These are phyloP conservation scores for Fusarium sp. DNA, from an alignment of 2,329 filamentous ascomycete species.

Conservation along the genomic window DNA sequence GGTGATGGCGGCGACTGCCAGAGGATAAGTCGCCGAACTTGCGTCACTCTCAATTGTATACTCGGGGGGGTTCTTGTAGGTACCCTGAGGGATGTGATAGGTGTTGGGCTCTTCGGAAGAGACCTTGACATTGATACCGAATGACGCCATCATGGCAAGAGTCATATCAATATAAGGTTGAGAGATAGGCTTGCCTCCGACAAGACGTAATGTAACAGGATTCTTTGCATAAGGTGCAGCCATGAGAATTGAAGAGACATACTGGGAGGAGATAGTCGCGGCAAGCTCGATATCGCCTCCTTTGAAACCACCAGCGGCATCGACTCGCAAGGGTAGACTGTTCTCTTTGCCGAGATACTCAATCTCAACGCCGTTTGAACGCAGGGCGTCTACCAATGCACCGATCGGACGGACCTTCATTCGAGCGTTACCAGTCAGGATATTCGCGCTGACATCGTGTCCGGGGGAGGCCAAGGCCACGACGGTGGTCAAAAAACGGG, in stretches of 20 bases:
- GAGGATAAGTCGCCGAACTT: constrained; percentile 95
- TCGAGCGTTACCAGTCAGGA: constrained; percentile 91
- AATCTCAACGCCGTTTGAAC: constrained; percentile 86
- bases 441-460: constrained; percentile 69
- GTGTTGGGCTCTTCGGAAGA: constrained; percentile 86
- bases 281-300: constrained; percentile 92
- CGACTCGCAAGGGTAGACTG: constrained; percentile 85
- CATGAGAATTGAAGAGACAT: constrained; percentile 96
- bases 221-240: constrained; percentile 96
- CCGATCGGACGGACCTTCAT: constrained; percentile 98
- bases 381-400: constrained; percentile 89
- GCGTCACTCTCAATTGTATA: constrained; percentile 97
- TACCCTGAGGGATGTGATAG: constrained; percentile 89
- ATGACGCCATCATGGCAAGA: constrained; percentile 94
- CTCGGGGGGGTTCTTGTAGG: constrained; percentile 83
- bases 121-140: constrained; percentile 83
- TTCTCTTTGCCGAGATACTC: constrained; percentile 86
- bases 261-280: constrained; percentile 98
- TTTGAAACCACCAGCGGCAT: constrained; percentile 83
- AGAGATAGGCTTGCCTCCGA: constrained; percentile 97
- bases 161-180: constrained; percentile 99
- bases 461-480: constrained; percentile 81
- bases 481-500: constrained; percentile 93
- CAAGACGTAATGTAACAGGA: constrained; percentile 86
- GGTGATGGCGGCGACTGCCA: constrained; percentile 94